These are phyloP conservation scores for Fusarium sp. DNA, from an alignment of 2,329 filamentous ascomycete genomes.

Conservation along the genomic window DNA sequence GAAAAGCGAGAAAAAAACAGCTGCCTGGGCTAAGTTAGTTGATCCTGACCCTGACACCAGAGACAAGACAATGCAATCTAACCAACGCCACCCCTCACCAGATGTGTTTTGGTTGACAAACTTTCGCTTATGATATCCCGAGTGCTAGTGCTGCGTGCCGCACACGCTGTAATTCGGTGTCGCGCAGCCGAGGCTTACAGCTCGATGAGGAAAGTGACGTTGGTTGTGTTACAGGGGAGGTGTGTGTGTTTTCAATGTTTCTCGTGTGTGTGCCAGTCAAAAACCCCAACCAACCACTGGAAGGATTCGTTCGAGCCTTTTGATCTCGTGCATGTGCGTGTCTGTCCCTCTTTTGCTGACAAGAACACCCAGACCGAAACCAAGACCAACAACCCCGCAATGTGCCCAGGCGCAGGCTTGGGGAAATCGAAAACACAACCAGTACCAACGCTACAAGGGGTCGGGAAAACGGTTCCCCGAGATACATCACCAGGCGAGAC, in stretches of 20 bases:
- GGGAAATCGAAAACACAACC: constrained; percentile 16
- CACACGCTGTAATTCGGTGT: constrained; percentile 40
- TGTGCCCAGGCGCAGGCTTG: constrained; percentile 7
- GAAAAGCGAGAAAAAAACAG: too few relatives aligned
- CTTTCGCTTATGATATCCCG: constrained; percentile 22
- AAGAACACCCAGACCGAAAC: background rate
- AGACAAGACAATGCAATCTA: too few relatives aligned
- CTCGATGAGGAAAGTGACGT: constrained; percentile 25
- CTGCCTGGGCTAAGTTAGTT: too few relatives aligned
- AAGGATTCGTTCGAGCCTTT: constrained; percentile 8
- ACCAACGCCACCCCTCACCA: background rate
- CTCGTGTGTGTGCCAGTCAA: background rate
- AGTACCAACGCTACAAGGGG: constrained; percentile 6
- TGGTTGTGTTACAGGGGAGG: constrained; percentile 12
- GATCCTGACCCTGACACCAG: too few relatives aligned
- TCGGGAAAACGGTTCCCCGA: constrained; percentile 29
- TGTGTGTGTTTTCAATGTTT: background rate
- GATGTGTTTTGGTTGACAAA: background rate
- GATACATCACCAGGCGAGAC: constrained; percentile 8
- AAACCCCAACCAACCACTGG: background rate
- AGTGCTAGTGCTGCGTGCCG: constrained; percentile 10
- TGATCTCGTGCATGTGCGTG: constrained; percentile 13
- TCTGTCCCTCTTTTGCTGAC: background rate
- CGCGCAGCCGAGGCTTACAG: constrained; percentile 31
- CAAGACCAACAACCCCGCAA: constrained; percentile 31